Evolutionary conservation across 2,329 filamentous ascomycete species (phyloP).

Genomic region (Curvularia spicifera): DNA sequence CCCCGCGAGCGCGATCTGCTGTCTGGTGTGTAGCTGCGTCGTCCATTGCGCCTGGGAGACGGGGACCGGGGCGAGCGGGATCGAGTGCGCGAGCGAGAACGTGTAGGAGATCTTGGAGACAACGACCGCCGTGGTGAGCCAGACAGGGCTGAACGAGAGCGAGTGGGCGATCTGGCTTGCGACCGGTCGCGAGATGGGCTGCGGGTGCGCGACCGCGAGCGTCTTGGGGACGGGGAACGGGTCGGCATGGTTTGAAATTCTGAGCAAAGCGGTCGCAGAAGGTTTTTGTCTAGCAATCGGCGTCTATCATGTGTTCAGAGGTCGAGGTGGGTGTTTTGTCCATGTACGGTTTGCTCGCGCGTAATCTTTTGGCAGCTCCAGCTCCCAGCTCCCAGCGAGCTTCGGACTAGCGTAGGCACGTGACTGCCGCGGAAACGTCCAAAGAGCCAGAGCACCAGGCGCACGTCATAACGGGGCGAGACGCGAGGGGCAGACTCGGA

Average conservation of each 20-base stretch:
- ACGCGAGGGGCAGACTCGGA: not conserved
- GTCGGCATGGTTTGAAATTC: constrained; percentile 27
- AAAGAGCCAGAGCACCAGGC: constrained; percentile 9
- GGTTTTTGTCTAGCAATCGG: not conserved
- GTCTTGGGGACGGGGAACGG: constrained; percentile 34
- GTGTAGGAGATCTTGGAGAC: constrained; percentile 47
- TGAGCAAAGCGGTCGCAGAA: not conserved
- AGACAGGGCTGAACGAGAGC: constrained; percentile 33
- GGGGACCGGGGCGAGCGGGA: constrained; percentile 33
- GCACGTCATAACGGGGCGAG: not conserved
- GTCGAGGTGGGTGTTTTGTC: not conserved
- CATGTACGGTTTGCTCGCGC: constrained; percentile 15
- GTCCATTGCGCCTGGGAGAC: constrained; percentile 46
- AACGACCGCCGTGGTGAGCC: constrained; percentile 47
- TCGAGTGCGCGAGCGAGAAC: constrained; percentile 46
- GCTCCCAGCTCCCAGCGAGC: constrained; percentile 5
- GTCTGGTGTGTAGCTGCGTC: constrained; percentile 43
- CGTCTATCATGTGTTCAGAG: not conserved
- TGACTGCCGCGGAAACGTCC: constrained; percentile 15
- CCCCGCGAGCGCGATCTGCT: constrained; percentile 40
- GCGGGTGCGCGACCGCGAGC: constrained; percentile 38
- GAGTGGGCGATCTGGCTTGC: constrained; percentile 38
- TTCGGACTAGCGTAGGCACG: constrained; percentile 21
- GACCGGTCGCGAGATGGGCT: constrained; percentile 53
- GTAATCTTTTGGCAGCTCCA: constrained; percentile 21